Conservation (phyloP, 1,284 basidiomycete genomes). For the Trametes pubescens region DNA sequence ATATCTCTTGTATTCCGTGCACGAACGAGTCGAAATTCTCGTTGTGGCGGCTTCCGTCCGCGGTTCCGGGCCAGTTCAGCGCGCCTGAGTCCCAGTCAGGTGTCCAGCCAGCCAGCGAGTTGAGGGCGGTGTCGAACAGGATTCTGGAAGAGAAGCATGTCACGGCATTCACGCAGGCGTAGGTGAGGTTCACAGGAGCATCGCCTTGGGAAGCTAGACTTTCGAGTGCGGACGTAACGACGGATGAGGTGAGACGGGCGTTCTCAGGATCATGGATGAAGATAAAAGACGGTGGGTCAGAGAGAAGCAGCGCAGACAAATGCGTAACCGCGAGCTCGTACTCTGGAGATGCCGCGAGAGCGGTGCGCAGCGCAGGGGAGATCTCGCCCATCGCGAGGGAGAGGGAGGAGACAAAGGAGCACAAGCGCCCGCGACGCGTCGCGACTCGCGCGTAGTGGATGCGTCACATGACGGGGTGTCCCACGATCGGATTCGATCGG, state of each 20-base stretch:
- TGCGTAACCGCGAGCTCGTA: conserved; percentile 46
- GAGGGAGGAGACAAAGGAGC: background rate
- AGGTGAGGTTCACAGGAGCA: conserved; percentile 37
- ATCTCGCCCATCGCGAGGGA: conserved; percentile 15
- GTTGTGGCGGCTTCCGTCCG: conserved; percentile 53
- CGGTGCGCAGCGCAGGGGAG: conserved; percentile 16
- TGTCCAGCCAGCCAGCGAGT: conserved; percentile 62
- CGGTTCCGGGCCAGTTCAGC: conserved; percentile 56
- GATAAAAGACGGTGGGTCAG: conserved; percentile 70
- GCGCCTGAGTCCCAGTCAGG: conserved; percentile 69
- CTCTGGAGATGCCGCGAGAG: conserved; percentile 38
- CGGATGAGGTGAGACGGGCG: conserved; percentile 52
- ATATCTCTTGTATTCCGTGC: conserved; percentile 58
- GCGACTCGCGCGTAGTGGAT: conserved; percentile 14
- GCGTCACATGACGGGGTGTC: conserved; percentile 16
- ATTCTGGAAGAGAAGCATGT: conserved; percentile 71
- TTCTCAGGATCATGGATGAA: conserved; percentile 73
- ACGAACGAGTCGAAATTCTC: conserved; percentile 75
- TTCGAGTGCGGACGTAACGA: conserved; percentile 51
- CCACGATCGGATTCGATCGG: conserved; percentile 13
- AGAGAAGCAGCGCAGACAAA: conserved; percentile 57
- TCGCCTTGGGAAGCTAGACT: conserved; percentile 29
- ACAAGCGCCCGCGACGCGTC: conserved; percentile 4
- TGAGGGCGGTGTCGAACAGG: conserved; percentile 73
- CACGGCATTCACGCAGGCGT: conserved; percentile 66